Conservation (phyloP, 495 filamentous ascomycete species). For the Neurospora intermedia region DNA sequence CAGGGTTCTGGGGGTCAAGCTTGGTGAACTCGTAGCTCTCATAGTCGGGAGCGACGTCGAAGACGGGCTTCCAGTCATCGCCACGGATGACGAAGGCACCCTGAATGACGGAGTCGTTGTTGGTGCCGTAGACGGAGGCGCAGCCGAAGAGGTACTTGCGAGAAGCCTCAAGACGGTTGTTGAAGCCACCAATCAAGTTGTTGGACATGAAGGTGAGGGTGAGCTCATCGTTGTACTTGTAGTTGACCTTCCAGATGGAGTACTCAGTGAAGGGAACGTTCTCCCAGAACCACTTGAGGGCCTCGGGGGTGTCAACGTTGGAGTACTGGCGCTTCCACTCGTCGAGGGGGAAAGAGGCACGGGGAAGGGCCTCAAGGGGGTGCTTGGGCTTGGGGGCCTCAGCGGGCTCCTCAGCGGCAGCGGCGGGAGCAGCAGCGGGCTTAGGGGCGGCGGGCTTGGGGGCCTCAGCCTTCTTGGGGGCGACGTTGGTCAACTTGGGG, state of each 20-base stretch:
- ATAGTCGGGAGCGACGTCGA: conserved; percentile 93
- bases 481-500: conserved; percentile 66
- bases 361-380: conserved; percentile 77
- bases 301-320: conserved; percentile 81
- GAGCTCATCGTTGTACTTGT: conserved; percentile 98
- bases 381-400: conserved; percentile 89
- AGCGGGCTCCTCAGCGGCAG: conserved; percentile 58
- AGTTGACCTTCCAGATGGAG: conserved; percentile 82
- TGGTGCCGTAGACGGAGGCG: conserved; percentile 75
- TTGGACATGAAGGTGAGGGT: conserved; percentile 95
- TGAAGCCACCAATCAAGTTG: conserved; percentile 97
- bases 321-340: conserved; percentile 99
- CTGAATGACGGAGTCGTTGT: conserved; percentile 77
- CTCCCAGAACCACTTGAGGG: conserved; percentile 98
- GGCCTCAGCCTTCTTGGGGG: conserved; percentile 75
- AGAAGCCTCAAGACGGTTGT: conserved; percentile 90
- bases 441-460: conserved; percentile 47
- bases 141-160: conserved; percentile 98
- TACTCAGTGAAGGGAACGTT: conserved; percentile 86
- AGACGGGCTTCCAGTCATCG: conserved; percentile 73
- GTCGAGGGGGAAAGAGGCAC: conserved; percentile 72
- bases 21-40: conserved; percentile 95
- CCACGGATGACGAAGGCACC: conserved; percentile 94
- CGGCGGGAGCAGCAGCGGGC: conserved; percentile 48
- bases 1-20: conserved; percentile 76